Conservation (phyloP, 495 filamentous ascomycete genomes). For the Talaromyces ruber region DNA sequence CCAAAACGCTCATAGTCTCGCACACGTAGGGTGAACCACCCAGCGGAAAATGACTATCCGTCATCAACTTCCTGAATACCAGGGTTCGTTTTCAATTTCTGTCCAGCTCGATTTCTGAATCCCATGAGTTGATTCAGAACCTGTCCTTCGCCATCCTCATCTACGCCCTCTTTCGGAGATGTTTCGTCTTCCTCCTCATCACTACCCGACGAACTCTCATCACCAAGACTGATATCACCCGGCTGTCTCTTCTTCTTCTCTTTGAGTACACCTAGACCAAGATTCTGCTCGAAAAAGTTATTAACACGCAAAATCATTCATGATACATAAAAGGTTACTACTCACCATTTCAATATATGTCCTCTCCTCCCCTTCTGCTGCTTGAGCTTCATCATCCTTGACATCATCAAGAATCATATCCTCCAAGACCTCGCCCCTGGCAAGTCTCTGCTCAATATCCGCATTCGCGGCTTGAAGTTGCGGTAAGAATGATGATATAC, state of each 20-base stretch:
- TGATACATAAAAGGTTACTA: background rate
- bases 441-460: conserved; percentile 32
- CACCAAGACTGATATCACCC: conserved; percentile 10
- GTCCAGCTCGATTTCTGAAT: background rate
- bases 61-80: conserved; percentile 34
- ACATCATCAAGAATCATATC: conserved; percentile 30
- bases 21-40: background rate
- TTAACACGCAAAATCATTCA: background rate
- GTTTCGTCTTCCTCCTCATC: conserved; percentile 7
- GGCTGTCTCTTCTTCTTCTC: conserved; percentile 28
- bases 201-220: conserved; percentile 5
- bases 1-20: background rate
- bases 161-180: background rate
- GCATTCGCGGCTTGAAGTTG: conserved; percentile 41
- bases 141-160: conserved; percentile 11
- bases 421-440: conserved; percentile 20
- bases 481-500: conserved; percentile 37
- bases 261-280: conserved; percentile 45
- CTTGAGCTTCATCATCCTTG: conserved; percentile 2
- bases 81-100: conserved; percentile 25
- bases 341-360: conserved; percentile 48
- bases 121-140: conserved; percentile 35
- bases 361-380: conserved; percentile 11
- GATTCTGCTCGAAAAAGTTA: conserved; percentile 22
- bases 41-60: conserved; percentile 7